Evolutionary conservation across 139 green algal species (phyloP).

Genomic region (Eudorina sp.): DNA sequence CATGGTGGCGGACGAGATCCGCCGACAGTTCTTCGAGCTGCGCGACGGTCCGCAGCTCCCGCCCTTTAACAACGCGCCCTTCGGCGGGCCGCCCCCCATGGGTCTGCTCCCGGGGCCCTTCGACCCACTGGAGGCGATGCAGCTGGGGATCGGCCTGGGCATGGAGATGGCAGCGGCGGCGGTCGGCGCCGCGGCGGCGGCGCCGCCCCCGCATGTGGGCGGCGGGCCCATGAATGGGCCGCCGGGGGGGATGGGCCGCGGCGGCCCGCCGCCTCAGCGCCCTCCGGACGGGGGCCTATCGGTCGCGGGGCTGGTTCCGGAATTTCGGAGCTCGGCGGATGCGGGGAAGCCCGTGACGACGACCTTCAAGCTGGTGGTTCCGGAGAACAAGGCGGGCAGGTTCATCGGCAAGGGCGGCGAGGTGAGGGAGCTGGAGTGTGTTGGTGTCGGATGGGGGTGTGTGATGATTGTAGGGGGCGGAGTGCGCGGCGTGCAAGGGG

Average conservation of each 20-base stretch:
- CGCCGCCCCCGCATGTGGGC: too few relatives aligned
- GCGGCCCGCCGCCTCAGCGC: neutral
- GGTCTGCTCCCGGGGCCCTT: neutral
- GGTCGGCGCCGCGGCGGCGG: neutral
- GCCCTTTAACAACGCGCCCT: neutral
- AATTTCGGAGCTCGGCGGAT: neutral
- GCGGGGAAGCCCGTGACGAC: neutral
- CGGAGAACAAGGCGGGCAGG: constrained; percentile 13
- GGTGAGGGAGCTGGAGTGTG: too few relatives aligned
- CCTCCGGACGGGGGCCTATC: neutral
- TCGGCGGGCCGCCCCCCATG: neutral
- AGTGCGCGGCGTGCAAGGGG: too few relatives aligned
- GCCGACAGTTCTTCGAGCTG: neutral
- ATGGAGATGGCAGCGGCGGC: constrained; percentile 37
- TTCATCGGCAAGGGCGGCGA: constrained; percentile 45
- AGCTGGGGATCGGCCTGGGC: constrained; percentile 12
- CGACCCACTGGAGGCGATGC: constrained; percentile 9
- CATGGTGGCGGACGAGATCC: constrained; percentile 14
- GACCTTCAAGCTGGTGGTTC: constrained; percentile 26
- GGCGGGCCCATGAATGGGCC: neutral
- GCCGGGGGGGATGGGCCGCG: neutral
- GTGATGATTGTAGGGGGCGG: too few relatives aligned
- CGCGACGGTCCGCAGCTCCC: neutral
- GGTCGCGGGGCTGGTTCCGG: neutral
- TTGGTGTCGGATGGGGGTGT: too few relatives aligned